Evolutionary conservation across 306 rosid genomes (phyloP).

Genomic region (Carpinus viminea): DNA sequence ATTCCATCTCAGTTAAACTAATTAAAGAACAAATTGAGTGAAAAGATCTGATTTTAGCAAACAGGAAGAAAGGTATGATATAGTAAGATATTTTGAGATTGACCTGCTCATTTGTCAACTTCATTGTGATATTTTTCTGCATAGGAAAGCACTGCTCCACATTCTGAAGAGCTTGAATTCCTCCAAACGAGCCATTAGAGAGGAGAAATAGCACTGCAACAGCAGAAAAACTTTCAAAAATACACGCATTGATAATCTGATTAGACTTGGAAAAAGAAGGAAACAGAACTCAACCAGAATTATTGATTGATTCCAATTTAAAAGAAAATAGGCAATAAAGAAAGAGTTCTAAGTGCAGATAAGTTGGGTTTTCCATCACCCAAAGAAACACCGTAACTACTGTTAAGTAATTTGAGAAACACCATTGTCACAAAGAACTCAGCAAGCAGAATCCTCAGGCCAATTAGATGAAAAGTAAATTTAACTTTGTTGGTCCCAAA

Average conservation of each 20-base stretch:
- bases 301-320: slow-evolving; percentile 5
- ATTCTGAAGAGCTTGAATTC: slow-evolving; percentile 60
- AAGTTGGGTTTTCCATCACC: not conserved
- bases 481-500: not conserved
- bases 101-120: slow-evolving; percentile 85
- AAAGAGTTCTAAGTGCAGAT: slow-evolving; percentile 1
- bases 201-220: slow-evolving; percentile 30
- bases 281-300: slow-evolving; percentile 13
- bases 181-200: slow-evolving; percentile 41
- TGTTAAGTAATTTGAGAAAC: not conserved
- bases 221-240: slow-evolving; percentile 15
- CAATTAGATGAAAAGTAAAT: not conserved
- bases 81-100: slow-evolving; percentile 11
- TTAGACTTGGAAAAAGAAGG: slow-evolving; percentile 2
- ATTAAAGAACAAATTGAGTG: slow-evolving; percentile 20
- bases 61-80: slow-evolving; percentile 13
- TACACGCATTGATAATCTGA: slow-evolving; percentile 3
- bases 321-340: slow-evolving; percentile 20
- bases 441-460: not conserved
- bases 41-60: slow-evolving; percentile 9
- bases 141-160: slow-evolving; percentile 85
- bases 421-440: not conserved
- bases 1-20: slow-evolving; percentile 5
- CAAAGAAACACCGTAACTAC: slow-evolving; percentile 16
- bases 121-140: slow-evolving; percentile 69